Percentiles rank a stretch among this genome's conserved stretches.
Evolutionary conservation across 305 asterid species (phyloP).

Genomic region (Plantago rigida): DNA sequence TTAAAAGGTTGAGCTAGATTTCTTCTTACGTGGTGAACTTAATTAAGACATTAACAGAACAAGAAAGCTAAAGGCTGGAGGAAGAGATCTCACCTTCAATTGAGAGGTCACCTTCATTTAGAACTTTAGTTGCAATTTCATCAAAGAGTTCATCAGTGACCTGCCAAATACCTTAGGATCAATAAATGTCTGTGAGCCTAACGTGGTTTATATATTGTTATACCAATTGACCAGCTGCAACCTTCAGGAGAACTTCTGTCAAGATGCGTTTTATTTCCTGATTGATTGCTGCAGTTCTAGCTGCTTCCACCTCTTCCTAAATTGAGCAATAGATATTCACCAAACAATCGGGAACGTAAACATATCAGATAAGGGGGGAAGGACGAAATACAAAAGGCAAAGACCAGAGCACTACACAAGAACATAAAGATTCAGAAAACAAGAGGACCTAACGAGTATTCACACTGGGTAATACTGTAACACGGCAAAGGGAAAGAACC

Average conservation of each 20-base stretch:
- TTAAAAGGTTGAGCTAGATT: slow-evolving; percentile 15
- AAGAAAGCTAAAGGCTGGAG: slow-evolving; percentile 8
- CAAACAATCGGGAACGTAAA: not conserved
- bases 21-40: slow-evolving; percentile 7
- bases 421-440: too few species aligned
- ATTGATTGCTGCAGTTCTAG: slow-evolving; percentile 78
- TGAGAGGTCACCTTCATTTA: slow-evolving; percentile 59
- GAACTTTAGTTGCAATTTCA: slow-evolving; percentile 91
- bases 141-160: slow-evolving; percentile 95
- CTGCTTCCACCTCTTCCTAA: slow-evolving; percentile 83
- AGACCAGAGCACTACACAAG: too few species aligned
- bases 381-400: not conserved
- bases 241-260: slow-evolving; percentile 94
- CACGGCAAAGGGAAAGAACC: too few species aligned
- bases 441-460: too few species aligned
- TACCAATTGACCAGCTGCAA: slow-evolving; percentile 38
- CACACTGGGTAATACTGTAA: too few species aligned
- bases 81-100: slow-evolving; percentile 50
- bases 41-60: slow-evolving; percentile 8
- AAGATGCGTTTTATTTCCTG: slow-evolving; percentile 86
- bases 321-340: slow-evolving; percentile 30
- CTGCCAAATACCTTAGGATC: slow-evolving; percentile 46
- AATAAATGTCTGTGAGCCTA: slow-evolving; percentile 30
- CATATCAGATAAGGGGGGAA: too few species aligned
- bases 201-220: slow-evolving; percentile 3